Evolutionary conservation across 108 stramenopile species (phyloP), one percentile per base, ranked within the genome.

Genomic region (Conticribra weissflogii): DNA sequence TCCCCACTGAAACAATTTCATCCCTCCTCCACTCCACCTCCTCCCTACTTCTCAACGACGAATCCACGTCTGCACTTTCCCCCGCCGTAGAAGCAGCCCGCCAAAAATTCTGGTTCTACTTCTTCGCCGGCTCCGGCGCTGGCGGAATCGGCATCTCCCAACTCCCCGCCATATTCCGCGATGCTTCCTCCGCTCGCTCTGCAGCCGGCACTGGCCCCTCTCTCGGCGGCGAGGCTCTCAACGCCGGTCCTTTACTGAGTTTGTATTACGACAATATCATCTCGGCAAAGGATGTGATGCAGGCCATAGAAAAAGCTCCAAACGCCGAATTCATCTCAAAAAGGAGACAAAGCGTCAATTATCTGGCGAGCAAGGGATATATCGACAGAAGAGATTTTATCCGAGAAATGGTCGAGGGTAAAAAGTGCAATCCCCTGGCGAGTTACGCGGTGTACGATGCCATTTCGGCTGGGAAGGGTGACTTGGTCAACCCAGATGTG

Each of bases 131-230:
- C 14, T 50, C 46, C 30, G 81, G 81, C 22, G 81, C 81, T 0
- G 81, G 81, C 14, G 81, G 81, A 0, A 81, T 81, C 27, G 81
- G 81, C n/a, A 31, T 72, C 1, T 32, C 81, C 21, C 81, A 81
- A 44, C 23, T 81, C 12, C 81, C 81, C 7, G 18, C 54, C 3
- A 67, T 81, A 22, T 78, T 73, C 48, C 64, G 65, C 25, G 81
- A 81, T 22, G 71, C 64, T 2, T 21, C 51, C 23, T 57, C 47
- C 8, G 54, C 76, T 17, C 81, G 81, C 15, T 63, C 64, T 2
- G n/a, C 51, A 8, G 63, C 75, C 9, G 63, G 44, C 9, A 33
- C 25, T 0, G 77, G 72, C 23, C 71, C 71, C 7, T 25, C 64
- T 2, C 48, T 29, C 17, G 71, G 72, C 19, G 71, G 78, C 3